Conservation (phyloP, 2,329 filamentous ascomycete species). For the Penicillium decumbens region DNA sequence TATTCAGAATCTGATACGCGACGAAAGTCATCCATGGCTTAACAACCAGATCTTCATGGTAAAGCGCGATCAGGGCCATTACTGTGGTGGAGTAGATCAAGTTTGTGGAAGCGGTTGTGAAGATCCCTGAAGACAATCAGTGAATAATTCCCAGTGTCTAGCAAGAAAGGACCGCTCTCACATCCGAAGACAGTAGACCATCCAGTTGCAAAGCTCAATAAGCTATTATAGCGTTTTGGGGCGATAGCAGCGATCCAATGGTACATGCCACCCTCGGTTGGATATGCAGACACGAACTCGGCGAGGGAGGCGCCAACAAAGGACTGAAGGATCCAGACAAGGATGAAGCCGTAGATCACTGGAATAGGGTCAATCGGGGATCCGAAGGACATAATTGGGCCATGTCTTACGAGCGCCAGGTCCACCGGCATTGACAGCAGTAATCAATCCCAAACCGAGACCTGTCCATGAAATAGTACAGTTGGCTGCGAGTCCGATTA, state of each 20-base stretch:
- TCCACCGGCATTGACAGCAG: slow-evolving; percentile 48
- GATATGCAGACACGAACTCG: slow-evolving; percentile 49
- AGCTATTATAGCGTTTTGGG: slow-evolving; percentile 37
- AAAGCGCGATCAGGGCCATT: slow-evolving; percentile 44
- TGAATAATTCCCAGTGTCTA: neutral
- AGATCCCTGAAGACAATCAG: slow-evolving; percentile 36
- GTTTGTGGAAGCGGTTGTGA: slow-evolving; percentile 45
- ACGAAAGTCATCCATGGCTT: slow-evolving; percentile 50
- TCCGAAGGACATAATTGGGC: neutral
- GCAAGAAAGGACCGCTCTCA: slow-evolving; percentile 4
- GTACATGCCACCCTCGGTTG: slow-evolving; percentile 50
- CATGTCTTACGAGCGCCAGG: slow-evolving; percentile 37
- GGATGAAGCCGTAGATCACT: slow-evolving; percentile 51
- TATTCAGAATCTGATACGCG: slow-evolving; percentile 37
- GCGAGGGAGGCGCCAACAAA: slow-evolving; percentile 46
- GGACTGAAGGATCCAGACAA: slow-evolving; percentile 46
- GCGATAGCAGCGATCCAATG: slow-evolving; percentile 50
- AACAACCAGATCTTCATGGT: slow-evolving; percentile 39
- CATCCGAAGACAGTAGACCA: slow-evolving; percentile 44
- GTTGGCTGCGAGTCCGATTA: slow-evolving; percentile 49
- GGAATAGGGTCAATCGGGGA: slow-evolving; percentile 12
- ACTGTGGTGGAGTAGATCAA: slow-evolving; percentile 43
- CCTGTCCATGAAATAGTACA: slow-evolving; percentile 52
- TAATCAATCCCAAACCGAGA: slow-evolving; percentile 44
- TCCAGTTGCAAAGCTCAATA: slow-evolving; percentile 46